These are phyloP conservation scores for Metschnikowia lochheadii DNA, from an alignment of 805 yeast species.

Conservation along the genomic window DNA sequence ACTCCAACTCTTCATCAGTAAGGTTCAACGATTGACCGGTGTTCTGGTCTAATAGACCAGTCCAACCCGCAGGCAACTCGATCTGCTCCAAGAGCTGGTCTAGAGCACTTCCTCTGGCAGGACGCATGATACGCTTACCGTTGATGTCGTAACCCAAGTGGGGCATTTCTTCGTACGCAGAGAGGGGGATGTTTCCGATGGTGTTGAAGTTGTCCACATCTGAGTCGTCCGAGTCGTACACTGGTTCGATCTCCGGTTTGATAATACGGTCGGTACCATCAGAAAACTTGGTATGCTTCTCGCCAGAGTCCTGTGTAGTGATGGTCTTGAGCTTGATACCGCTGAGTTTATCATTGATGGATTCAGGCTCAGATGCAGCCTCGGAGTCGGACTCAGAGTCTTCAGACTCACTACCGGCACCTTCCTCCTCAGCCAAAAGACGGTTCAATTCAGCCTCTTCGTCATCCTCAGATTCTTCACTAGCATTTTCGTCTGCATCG, in stretches of 20 bases:
- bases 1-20: constrained; percentile 81
- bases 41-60: constrained; percentile 86
- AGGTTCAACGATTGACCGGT: constrained; percentile 84
- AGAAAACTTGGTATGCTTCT: constrained; percentile 47
- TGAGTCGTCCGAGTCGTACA: constrained; percentile 92
- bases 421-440: constrained; percentile 55
- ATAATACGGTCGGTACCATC: constrained; percentile 80
- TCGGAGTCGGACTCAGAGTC: constrained; percentile 54
- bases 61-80: constrained; percentile 98
- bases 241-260: constrained; percentile 88
- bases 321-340: constrained; percentile 51
- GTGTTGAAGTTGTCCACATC: constrained; percentile 79
- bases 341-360: constrained; percentile 52
- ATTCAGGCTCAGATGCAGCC: constrained; percentile 42
- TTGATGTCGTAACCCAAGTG: constrained; percentile 96
- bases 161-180: constrained; percentile 95
- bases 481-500: constrained; percentile 5
- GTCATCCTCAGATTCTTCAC: constrained; percentile 29
- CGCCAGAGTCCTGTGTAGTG: constrained; percentile 37
- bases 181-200: constrained; percentile 87
- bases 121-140: constrained; percentile 98
- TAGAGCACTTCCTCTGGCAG: constrained; percentile 93
- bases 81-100: constrained; percentile 85
- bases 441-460: constrained; percentile 51
- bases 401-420: constrained; percentile 22